Base-by-base conservation (phyloP, 345 rosid species). In the Mallotus nudiflorus region DNA sequence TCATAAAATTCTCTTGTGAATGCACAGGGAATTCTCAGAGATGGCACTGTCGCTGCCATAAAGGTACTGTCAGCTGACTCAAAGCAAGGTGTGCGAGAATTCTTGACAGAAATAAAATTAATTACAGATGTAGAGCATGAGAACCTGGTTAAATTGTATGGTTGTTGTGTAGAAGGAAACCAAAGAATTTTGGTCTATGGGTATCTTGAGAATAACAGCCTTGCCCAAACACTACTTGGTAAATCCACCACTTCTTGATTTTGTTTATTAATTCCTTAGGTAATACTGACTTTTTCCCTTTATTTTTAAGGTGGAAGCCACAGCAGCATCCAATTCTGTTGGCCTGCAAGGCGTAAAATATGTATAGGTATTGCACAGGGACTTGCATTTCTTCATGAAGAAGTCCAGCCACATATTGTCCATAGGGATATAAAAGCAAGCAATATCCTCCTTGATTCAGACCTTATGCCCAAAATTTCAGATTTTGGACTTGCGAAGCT, bases 361-460 rank as follows among this genome's bases (percentile, higher is more conserved):
- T 87, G 90, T 80, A 65, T 89, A 51, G 90, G 89, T 35, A 81
- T 89, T 59, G 95, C 95, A 1, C 78, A 57, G 68, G 95, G 95
- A 37, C 89, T 89, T 28, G 82, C 83, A 24, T 89, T 77, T 76
- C 95, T 89, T 73, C 95, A 89, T 10, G 92, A 87, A 81, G 90
- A 87, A 49, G 82, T 84, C 62, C 77, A 70, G 11, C 92, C 92
- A 4, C 82, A 69, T 78, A 79, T 89, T 67, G 77, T 89, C 79
- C 95, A 89, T 51, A 80, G 95, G 74, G 95, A 89, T 59, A 89
- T 89, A 51, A 89, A 89, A 81, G 95, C 91, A 68, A 89, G 95
- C 74, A 87, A 89, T 72, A 75, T 89, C 73, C 95, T 89, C 46
- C 89, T 89, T 42, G 89, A 87, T 55, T 56, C 53, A 70, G 31